Base-by-base conservation (phyloP, 2,329 filamentous ascomycete species). In the Talaromyces sp. region DNA sequence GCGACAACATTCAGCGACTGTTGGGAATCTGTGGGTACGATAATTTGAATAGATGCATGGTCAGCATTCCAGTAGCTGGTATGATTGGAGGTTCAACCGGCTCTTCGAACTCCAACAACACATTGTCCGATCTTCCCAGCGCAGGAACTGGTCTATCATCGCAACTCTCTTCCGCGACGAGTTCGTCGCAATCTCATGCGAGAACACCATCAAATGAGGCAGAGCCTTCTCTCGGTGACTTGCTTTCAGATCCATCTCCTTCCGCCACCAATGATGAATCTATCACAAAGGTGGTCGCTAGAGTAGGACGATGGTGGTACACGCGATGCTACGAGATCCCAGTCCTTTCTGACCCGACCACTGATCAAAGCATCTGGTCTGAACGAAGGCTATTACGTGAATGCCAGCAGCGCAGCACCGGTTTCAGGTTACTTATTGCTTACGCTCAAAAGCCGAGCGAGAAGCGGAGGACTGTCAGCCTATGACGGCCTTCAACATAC, bases 231-330 rank as follows among this genome's bases (percentile, higher is more conserved):
- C 80, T 93, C 1, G 87, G 88, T 1, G 90, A 93, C 72, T 87
- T 92, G 79, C 89, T 92, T 78, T 87, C 84, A 35, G 89, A 92
- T 69, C 84, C 88, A 41, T 85, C 86, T n/a, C 84, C 88, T n/a
- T 86, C 87, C 8, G 83, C 87, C 0, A 82, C 85, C 15, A 89
- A 90, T 25, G 92, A 97, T 70, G 91, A 93, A 73, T 89, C 88
- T 69, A 97, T 98, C 73, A 92, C 92, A 15, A 93, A 92, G 73
- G 96, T 96, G 84, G 93, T 98, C 25, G 90, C 93, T 17, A 90
- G 89, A 68, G 94, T 98, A 11, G 94, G 93, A 1, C 86, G 95
- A 50, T 98, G 94, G 92, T 99, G 95, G 95, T 98, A 97, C 78
- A 91, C 88, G 10, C 87, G 90, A 61, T 97, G 94, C 81, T 98